Evolutionary conservation across 768 basidiomycete genomes (phyloP).

Genomic region (Chalciporus piperatus): DNA sequence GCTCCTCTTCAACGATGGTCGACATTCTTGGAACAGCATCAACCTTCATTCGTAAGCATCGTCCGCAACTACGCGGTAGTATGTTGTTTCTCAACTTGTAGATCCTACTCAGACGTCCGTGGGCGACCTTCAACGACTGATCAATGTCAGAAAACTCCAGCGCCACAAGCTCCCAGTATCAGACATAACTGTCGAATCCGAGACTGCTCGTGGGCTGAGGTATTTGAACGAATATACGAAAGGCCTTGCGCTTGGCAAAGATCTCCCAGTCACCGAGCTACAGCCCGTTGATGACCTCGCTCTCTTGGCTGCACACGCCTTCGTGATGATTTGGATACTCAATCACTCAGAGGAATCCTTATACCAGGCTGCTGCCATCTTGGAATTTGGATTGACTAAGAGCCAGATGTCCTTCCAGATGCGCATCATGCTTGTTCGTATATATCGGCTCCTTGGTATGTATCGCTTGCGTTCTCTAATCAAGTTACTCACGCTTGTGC

Average conservation of each 20-base stretch:
- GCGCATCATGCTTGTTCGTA: conserved; percentile 70
- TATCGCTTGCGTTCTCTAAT: neutral
- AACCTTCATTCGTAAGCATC: conserved; percentile 47
- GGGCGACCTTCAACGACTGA: conserved; percentile 58
- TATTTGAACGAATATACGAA: conserved; percentile 64
- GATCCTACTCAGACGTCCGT: conserved; percentile 41
- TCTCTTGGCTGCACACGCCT: conserved; percentile 67
- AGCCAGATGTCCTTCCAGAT: conserved; percentile 82
- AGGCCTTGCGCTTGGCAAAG: conserved; percentile 62
- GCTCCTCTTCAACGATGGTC: conserved; percentile 51
- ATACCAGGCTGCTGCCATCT: conserved; percentile 57
- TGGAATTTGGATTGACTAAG: conserved; percentile 69
- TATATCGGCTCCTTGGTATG: conserved; percentile 75
- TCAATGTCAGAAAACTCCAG: conserved; percentile 74
- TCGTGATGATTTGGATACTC: conserved; percentile 62
- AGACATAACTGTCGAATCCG: conserved; percentile 55
- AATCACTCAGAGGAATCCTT: conserved; percentile 56
- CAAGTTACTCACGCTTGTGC: conserved; percentile 1
- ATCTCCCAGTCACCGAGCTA: conserved; percentile 70
- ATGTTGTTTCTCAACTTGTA: conserved; percentile 15
- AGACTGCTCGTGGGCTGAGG: conserved; percentile 47
- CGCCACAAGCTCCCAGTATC: conserved; percentile 53
- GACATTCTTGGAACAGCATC: conserved; percentile 47
- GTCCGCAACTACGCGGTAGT: conserved; percentile 6
- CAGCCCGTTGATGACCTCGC: conserved; percentile 87